Percentiles rank a stretch among this genome's conserved stretches.
Conservation (phyloP, 495 filamentous ascomycete species). For the Daldinia concentrica region DNA sequence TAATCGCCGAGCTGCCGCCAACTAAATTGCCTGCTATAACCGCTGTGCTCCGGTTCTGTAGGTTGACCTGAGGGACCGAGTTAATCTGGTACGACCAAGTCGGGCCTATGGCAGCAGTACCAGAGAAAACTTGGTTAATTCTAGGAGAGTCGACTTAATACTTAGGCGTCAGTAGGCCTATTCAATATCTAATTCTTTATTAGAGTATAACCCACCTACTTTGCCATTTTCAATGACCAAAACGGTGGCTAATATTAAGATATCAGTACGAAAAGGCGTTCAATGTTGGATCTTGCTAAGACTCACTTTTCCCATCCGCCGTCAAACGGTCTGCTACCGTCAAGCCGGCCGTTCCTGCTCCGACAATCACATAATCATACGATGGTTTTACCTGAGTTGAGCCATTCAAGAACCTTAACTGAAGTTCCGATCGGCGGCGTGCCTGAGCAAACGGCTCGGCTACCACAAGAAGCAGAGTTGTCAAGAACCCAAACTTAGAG, state of each 20-base stretch:
- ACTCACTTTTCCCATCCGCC: slow-evolving; percentile 49
- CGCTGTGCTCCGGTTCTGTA: slow-evolving; percentile 47
- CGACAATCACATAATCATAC: slow-evolving; percentile 61
- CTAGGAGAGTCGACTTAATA: slow-evolving; percentile 40
- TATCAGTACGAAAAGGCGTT: slow-evolving; percentile 6
- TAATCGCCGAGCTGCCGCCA: slow-evolving; percentile 60
- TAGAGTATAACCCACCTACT: slow-evolving; percentile 27
- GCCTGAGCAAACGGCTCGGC: slow-evolving; percentile 27
- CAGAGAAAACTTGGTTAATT: slow-evolving; percentile 43
- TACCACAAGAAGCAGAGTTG: slow-evolving; percentile 11
- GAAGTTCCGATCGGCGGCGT: slow-evolving; percentile 11
- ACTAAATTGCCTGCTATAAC: slow-evolving; percentile 51
- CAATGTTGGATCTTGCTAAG: background rate
- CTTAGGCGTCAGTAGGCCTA: slow-evolving; percentile 7
- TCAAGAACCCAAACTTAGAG: slow-evolving; percentile 7
- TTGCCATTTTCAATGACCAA: slow-evolving; percentile 64
- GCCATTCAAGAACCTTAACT: slow-evolving; percentile 29
- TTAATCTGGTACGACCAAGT: slow-evolving; percentile 56
- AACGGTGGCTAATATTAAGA: slow-evolving; percentile 46
- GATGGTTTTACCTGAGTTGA: slow-evolving; percentile 17
- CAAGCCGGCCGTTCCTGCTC: slow-evolving; percentile 62
- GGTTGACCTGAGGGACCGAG: slow-evolving; percentile 51
- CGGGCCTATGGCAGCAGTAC: slow-evolving; percentile 44
- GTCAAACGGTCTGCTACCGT: slow-evolving; percentile 62
- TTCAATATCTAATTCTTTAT: background rate